Percentiles rank a stretch among this genome's conserved stretches.
Evolutionary conservation across 1,284 basidiomycete genomes (phyloP).

Genomic region (Mycena sp.): DNA sequence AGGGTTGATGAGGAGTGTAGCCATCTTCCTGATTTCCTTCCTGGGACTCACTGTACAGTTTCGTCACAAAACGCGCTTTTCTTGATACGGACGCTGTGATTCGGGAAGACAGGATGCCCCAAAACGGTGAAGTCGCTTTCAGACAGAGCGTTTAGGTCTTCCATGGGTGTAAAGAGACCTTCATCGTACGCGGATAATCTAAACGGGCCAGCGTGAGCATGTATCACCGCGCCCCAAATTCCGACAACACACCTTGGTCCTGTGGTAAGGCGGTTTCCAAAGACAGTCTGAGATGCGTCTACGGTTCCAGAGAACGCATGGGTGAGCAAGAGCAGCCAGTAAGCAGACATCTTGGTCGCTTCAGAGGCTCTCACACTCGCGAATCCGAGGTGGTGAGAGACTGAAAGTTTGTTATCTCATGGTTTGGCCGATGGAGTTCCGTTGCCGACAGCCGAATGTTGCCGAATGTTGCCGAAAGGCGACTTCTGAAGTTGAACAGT

Average conservation of each 20-base stretch:
- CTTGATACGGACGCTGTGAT: slow-evolving; percentile 62
- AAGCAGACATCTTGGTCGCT: slow-evolving; percentile 1
- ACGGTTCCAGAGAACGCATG: background rate
- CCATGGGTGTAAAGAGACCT: slow-evolving; percentile 52
- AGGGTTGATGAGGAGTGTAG: background rate
- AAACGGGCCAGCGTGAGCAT: background rate
- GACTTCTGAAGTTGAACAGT: too few species aligned
- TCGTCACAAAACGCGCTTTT: slow-evolving; percentile 60
- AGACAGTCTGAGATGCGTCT: slow-evolving; percentile 11
- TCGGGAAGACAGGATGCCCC: slow-evolving; percentile 60
- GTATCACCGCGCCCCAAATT: background rate
- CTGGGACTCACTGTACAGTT: slow-evolving; percentile 53
- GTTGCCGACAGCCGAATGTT: too few species aligned
- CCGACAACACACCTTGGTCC: background rate
- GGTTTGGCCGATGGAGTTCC: too few species aligned
- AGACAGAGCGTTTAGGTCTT: slow-evolving; percentile 52
- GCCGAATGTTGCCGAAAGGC: too few species aligned
- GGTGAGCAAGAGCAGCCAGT: background rate
- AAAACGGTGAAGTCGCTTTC: slow-evolving; percentile 57
- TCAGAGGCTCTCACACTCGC: background rate
- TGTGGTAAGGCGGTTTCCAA: background rate
- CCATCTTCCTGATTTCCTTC: background rate
- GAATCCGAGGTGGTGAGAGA: too few species aligned
- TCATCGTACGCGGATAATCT: slow-evolving; percentile 40
- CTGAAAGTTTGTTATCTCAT: too few species aligned